Conservation (phyloP, 805 yeast species). For the Ogataea dorogensis region DNA sequence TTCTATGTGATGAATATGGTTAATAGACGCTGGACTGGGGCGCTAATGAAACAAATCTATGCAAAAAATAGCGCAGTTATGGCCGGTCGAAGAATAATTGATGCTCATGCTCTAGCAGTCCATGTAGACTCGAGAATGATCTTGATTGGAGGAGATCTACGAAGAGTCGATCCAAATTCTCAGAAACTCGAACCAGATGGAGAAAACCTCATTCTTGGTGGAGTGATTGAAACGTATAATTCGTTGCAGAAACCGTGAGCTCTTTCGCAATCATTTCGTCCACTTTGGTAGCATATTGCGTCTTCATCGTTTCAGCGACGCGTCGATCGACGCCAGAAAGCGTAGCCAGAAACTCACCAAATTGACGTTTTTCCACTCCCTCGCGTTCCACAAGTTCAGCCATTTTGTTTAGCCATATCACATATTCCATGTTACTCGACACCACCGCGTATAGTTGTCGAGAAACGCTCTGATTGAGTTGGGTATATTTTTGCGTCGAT, state of each 20-base stretch:
- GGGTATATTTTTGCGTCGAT: conserved; percentile 43
- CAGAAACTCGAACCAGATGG: conserved; percentile 3
- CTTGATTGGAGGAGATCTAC: conserved; percentile 23
- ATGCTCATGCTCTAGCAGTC: conserved; percentile 15
- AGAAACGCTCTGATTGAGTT: conserved; percentile 61
- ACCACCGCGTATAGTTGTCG: conserved; percentile 48
- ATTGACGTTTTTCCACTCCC: conserved; percentile 14
- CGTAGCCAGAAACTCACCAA: conserved; percentile 19
- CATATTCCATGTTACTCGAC: conserved; percentile 12
- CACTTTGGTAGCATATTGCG: conserved; percentile 12
- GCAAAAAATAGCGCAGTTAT: background rate
- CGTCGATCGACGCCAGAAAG: conserved; percentile 11
- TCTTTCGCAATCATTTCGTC: conserved; percentile 13
- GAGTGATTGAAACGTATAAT: conserved; percentile 20
- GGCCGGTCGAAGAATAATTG: background rate
- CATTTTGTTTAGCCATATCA: conserved; percentile 27
- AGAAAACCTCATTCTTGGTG: conserved; percentile 3
- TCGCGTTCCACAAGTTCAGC: conserved; percentile 33
- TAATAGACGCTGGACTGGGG: conserved; percentile 24
- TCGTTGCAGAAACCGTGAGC: conserved; percentile 19
- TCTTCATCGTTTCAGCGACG: conserved; percentile 5
- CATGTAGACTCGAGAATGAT: conserved; percentile 24
- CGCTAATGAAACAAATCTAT: conserved; percentile 11
- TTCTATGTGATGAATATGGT: conserved; percentile 20
- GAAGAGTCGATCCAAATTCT: conserved; percentile 6